Evolutionary conservation across 2,329 filamentous ascomycete species (phyloP), one percentile per base, ranked within the genome.

Genomic region (Hirsutella rhossiliensis): DNA sequence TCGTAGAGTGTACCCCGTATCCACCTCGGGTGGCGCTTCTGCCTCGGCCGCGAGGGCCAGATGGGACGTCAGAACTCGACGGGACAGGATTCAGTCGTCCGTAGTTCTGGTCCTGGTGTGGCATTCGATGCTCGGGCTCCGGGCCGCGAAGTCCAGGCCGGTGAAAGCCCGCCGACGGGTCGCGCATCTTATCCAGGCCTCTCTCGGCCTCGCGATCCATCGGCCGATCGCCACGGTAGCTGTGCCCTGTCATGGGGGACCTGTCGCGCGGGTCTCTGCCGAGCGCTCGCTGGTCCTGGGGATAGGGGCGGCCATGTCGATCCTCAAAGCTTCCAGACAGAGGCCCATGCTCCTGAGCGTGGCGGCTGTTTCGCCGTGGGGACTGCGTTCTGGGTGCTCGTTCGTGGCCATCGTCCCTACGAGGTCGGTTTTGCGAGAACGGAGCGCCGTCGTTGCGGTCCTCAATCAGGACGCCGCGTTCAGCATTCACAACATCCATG

Each of bases 91-190:
- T 80, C 40, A 82, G 64, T 2, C 78, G 74, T 27, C 78, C 78
- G 52, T 81, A 81, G 45, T 75, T 78, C 15, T 75, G 73, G 56
- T 82, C 78, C 50, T 78, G 72, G 47, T 75, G 71, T 44, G 64
- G 66, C 18, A 69, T 52, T 9, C 48, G 71, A 50, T 75, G 69
- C 39, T 78, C 73, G 3, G 62, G 51, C 28, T 80, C 76, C 2
- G 60, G 56, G 34, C 66, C 65, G 5, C 59, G 58, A 11, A 52
- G 46, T 27, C 54, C 47, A 40, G 64, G 36, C 53, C 62, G 50
- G 58, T 65, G 55, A 64, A 75, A 45, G 54, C 50, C 45, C 12
- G 56, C 50, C 4, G 55, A 49, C 5, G 59, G 45, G 11, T 73
- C 69, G 30, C 68, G 63, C 17, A 60, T 48, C 49, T 69, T 69